phyloP scores from a whole-genome alignment of 768 basidiomycete genomes.

The Psilocybe tampanensis region DNA sequence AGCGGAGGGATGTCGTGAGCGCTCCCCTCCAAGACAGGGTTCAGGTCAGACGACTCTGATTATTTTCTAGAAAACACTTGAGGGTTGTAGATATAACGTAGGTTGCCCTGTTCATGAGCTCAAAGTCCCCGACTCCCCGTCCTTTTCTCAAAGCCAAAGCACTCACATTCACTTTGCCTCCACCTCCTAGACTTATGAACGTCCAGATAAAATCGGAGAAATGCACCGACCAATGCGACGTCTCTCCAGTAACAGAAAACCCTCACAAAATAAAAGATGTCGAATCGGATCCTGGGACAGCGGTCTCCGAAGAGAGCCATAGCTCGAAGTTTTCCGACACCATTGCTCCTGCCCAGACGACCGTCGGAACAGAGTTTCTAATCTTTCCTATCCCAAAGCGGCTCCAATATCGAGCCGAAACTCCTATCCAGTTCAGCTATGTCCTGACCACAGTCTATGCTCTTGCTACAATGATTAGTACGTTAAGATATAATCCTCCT shows the following conservation, averaged over 20 bases:
- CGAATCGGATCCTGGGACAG: neutral
- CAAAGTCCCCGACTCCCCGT: no score
- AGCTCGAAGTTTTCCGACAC: neutral
- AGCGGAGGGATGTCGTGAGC: no score
- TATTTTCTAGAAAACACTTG: no score
- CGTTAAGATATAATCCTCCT: neutral
- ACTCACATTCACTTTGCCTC: no score
- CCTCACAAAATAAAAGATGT: neutral
- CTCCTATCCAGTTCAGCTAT: slow-evolving; percentile 1
- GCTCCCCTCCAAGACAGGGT: no score
- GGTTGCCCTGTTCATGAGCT: no score
- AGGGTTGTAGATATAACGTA: no score
- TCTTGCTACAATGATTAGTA: neutral
- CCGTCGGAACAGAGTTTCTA: neutral
- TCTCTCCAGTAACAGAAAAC: neutral
- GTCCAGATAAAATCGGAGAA: no score
- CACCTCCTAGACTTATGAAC: no score
- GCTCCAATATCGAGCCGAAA: neutral
- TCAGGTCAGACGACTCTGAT: no score
- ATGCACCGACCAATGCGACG: no score
- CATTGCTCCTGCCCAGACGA: neutral
- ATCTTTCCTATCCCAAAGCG: neutral
- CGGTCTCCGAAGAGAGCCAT: neutral
- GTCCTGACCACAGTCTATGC: neutral
- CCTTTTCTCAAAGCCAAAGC: no score